Evolutionary conservation across 768 basidiomycete species (phyloP).

Genomic region (Ramaria rubella): DNA sequence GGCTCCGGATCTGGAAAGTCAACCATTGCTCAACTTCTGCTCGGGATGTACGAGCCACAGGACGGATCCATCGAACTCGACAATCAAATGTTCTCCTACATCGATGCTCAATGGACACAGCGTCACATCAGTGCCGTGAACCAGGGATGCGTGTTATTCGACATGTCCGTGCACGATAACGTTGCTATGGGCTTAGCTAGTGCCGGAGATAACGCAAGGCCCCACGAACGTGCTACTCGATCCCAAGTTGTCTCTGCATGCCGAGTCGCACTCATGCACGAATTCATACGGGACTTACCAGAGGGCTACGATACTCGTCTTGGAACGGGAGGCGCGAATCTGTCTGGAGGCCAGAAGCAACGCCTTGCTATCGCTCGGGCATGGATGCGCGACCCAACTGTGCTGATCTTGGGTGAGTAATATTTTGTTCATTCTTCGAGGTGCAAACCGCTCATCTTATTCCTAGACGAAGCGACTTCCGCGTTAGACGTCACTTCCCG

Average conservation of each 20-base stretch:
- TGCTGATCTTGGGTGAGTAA: constrained; percentile 81
- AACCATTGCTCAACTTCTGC: constrained; percentile 55
- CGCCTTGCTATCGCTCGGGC: constrained; percentile 85
- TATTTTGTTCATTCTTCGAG: neutral
- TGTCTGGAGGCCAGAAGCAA: constrained; percentile 93
- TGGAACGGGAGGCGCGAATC: constrained; percentile 63
- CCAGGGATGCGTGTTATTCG: constrained; percentile 77
- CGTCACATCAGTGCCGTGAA: constrained; percentile 68
- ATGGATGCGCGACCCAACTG: constrained; percentile 73
- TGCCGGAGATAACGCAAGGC: constrained; percentile 27
- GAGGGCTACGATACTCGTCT: constrained; percentile 82
- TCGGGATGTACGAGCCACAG: constrained; percentile 67
- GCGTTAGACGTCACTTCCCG: constrained; percentile 85
- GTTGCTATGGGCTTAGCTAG: constrained; percentile 71
- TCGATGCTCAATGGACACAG: constrained; percentile 66
- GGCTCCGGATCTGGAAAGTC: constrained; percentile 75
- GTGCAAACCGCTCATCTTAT: constrained; percentile 1
- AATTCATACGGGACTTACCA: constrained; percentile 79
- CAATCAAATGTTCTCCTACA: constrained; percentile 68
- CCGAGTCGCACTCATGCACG: constrained; percentile 77
- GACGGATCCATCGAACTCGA: constrained; percentile 71
- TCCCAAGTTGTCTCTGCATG: constrained; percentile 78
- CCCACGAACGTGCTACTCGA: constrained; percentile 46
- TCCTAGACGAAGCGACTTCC: constrained; percentile 72
- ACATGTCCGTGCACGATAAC: constrained; percentile 77